Percentiles rank a stretch among this genome's conserved stretches.
phyloP scores from a whole-genome alignment of 148 eudicot species.

The Rhododendron ovatum region DNA sequence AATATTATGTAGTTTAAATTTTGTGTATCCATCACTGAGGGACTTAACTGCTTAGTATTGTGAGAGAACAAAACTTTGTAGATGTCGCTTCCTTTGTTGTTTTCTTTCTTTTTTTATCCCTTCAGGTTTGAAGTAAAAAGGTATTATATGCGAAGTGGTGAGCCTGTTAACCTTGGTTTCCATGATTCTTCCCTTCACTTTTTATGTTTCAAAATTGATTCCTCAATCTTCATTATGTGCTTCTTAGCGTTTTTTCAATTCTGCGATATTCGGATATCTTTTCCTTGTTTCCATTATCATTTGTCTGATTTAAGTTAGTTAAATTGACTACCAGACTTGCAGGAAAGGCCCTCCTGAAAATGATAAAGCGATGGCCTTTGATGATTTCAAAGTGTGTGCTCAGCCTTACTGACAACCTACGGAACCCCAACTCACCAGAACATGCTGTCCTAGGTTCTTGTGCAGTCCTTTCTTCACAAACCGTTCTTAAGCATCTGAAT shows the following conservation, averaged over 20 bases:
- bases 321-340: constrained; percentile 61
- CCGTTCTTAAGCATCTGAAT: constrained; percentile 78
- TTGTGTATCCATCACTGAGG: neutral
- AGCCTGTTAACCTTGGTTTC: neutral
- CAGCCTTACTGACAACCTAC: constrained; percentile 56
- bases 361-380: constrained; percentile 95
- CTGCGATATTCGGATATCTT: neutral
- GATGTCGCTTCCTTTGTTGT: neutral
- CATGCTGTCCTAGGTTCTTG: constrained; percentile 89
- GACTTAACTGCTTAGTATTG: neutral
- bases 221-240: neutral
- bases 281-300: neutral
- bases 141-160: neutral
- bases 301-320: constrained; percentile 11
- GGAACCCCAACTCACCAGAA: constrained; percentile 68
- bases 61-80: neutral
- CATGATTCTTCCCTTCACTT: neutral
- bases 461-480: constrained; percentile 75
- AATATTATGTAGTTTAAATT: neutral
- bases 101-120: neutral
- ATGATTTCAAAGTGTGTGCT: constrained; percentile 70
- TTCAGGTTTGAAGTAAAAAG: neutral
- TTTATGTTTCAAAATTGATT: neutral
- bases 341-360: constrained; percentile 75
- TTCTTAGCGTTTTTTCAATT: constrained; percentile 4